Evolutionary conservation across 2,329 filamentous ascomycete species (phyloP), one percentile per base, ranked within the genome.

Genomic region (Xylariomycetidae sp.): DNA sequence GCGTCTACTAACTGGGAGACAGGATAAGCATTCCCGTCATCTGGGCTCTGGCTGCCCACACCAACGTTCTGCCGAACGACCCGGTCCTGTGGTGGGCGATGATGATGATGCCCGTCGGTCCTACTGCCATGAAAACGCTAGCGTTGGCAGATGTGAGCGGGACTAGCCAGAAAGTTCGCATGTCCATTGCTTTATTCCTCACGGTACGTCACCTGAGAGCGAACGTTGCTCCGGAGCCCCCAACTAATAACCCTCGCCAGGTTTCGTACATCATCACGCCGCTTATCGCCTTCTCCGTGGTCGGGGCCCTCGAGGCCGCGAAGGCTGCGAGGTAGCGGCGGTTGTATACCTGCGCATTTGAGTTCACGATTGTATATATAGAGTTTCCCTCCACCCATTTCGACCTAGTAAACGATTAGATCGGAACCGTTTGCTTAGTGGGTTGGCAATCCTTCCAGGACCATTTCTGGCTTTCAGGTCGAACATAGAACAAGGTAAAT

Each of bases 91-190:
- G 70, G 70, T 77, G 76, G 46, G 60, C 59, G 3, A 67, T 77
- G 67, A 77, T 77, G 72, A 47, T 76, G 18, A 75, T 75, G 67
- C 70, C 73, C 0, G 63, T 65, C 1, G 72, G 73, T 1, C 72
- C 71, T 14, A 68, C 70, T 2, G 70, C 72, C 0, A 61, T 75
- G 64, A 69, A 71, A 19, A 57, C 71, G 29, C 66, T 65, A 5
- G 67, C 67, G 1, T 50, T 76, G 16, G 67, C 70, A 4, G 70
- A 74, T 32, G 32, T 48, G 9, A 42, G 45, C 19, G 43, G 41
- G 13, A 30, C 39, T 4, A 36, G 29, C 25, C 19, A 46, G 24
- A 42, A 34, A 25, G 26, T 41, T 31, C 43, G 39, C 20, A 46
- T 46, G 43, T 41, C 45, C 5, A 42, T 48, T 34, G 40, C 43